Evolutionary conservation across 768 basidiomycete species (phyloP).

Genomic region (Termitomyces heimii): DNA sequence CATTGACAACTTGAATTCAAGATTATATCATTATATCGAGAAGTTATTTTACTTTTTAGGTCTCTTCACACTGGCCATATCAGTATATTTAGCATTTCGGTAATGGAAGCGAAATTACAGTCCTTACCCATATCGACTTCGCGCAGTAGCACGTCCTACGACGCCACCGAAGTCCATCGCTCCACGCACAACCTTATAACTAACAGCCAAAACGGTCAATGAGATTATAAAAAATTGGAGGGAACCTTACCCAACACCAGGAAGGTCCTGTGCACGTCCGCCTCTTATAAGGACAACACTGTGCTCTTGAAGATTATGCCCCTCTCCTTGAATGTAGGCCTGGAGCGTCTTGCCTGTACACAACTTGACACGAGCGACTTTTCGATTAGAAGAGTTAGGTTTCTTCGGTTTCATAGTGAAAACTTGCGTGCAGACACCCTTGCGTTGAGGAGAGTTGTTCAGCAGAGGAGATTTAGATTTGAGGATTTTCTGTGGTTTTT

Average conservation of each 20-base stretch:
- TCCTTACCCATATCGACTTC: slow-evolving; percentile 89
- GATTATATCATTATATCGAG: neutral
- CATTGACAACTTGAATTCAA: neutral
- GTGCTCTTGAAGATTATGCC: slow-evolving; percentile 97
- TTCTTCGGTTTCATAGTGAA: slow-evolving; percentile 89
- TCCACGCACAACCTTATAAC: slow-evolving; percentile 94
- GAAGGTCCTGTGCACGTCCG: slow-evolving; percentile 94
- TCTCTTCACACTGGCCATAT: slow-evolving; percentile 63
- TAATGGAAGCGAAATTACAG: neutral
- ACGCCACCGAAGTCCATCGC: slow-evolving; percentile 90
- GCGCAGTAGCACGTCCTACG: slow-evolving; percentile 68
- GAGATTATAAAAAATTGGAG: neutral
- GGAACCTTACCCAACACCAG: slow-evolving; percentile 80
- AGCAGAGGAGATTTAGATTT: slow-evolving; percentile 80
- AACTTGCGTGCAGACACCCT: slow-evolving; percentile 84
- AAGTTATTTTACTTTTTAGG: slow-evolving; percentile 59
- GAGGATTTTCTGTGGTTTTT: slow-evolving; percentile 45
- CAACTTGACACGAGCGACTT: slow-evolving; percentile 92
- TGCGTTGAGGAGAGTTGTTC: slow-evolving; percentile 74
- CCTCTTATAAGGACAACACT: slow-evolving; percentile 93
- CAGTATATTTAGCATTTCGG: slow-evolving; percentile 11
- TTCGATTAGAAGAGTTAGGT: slow-evolving; percentile 97
- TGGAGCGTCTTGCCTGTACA: slow-evolving; percentile 83
- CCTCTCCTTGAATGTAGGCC: slow-evolving; percentile 96
- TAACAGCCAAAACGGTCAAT: slow-evolving; percentile 22